Evolutionary conservation across 306 rosid species (phyloP).

Genomic region (Medicago arabica): DNA sequence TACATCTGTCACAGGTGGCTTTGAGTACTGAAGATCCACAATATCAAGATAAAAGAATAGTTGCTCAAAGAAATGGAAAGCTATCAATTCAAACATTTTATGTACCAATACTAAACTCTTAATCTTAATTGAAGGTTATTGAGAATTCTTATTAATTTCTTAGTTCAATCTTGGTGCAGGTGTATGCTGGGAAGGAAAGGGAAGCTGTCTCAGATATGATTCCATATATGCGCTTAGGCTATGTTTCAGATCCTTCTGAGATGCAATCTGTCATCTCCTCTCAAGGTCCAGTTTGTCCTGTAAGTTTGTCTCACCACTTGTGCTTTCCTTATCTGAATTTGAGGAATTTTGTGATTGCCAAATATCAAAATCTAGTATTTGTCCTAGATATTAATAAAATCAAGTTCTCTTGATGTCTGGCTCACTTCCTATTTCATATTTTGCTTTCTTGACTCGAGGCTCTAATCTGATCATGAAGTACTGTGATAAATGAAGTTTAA

Average conservation of each 20-base stretch:
- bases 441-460: slow-evolving; percentile 37
- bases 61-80: slow-evolving; percentile 92
- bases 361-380: slow-evolving; percentile 31
- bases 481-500: neutral
- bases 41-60: slow-evolving; percentile 94
- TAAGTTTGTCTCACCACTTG: slow-evolving; percentile 52
- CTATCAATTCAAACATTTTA: slow-evolving; percentile 77
- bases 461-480: slow-evolving; percentile 15
- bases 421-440: slow-evolving; percentile 16
- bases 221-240: slow-evolving; percentile 90
- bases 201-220: slow-evolving; percentile 84
- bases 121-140: slow-evolving; percentile 15
- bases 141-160: slow-evolving; percentile 30
- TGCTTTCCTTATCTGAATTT: slow-evolving; percentile 23
- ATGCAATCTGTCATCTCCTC: slow-evolving; percentile 96
- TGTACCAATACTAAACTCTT: slow-evolving; percentile 54
- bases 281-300: slow-evolving; percentile 95
- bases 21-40: slow-evolving; percentile 95
- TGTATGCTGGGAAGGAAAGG: slow-evolving; percentile 78
- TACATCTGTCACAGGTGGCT: slow-evolving; percentile 71
- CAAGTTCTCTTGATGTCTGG: slow-evolving; percentile 32
- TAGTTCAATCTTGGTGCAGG: slow-evolving; percentile 55
- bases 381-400: neutral
- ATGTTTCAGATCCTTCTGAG: slow-evolving; percentile 95
- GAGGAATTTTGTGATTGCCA: slow-evolving; percentile 33